Base-by-base conservation (phyloP, 495 filamentous ascomycete genomes). In the Aspergillus kassunensis region DNA sequence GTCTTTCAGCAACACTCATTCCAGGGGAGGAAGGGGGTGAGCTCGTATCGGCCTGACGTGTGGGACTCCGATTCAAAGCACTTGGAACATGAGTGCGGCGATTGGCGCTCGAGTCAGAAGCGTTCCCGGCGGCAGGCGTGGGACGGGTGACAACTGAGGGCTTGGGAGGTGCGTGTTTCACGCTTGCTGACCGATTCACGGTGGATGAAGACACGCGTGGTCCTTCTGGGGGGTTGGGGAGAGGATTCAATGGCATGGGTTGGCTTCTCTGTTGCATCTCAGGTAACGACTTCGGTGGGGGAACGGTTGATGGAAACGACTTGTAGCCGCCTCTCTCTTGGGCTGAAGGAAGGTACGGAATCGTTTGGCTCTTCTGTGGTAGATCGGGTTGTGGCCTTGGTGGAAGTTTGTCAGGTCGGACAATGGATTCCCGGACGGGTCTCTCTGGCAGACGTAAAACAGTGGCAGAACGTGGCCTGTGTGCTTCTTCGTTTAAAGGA, bases 1-100 rank as follows among this genome's bases (percentile, higher is more conserved):
- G 41, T 29, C 66, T 58, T 27, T 71, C 65, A 1, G 70, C 68
- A 19, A 73, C 55, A 7, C 65, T 68, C 5, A 55, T 60, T 18
- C 51, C 51, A 10, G 42, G 51, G 15, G 51, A 42, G 15, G 51
- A 53, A 53, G 34, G 55, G 23, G 37, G 35, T 1, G 44, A 31
- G 44, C n/a, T 34, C 27, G 27, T 40, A 4, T 46, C 42, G 6
- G 8, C 8, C 23, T 24, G 50, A 8, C 8, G 10, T 11, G 21
- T 9, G 7, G 43, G 13, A 12, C 20, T 29, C 16, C 39, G 33
- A 15, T 33, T 20, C 35, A 21, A 13, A 12, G 42, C 2, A 3
- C n/a, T 45, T 23, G 34, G 13, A 8, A 18, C 31, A 19, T 43
- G 30, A 6, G 24, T 21, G 9, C 16, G 42, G 11, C 54, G 51